phyloP scores from a whole-genome alignment of 2,329 filamentous ascomycete genomes.

The Penicillium nordicum region DNA sequence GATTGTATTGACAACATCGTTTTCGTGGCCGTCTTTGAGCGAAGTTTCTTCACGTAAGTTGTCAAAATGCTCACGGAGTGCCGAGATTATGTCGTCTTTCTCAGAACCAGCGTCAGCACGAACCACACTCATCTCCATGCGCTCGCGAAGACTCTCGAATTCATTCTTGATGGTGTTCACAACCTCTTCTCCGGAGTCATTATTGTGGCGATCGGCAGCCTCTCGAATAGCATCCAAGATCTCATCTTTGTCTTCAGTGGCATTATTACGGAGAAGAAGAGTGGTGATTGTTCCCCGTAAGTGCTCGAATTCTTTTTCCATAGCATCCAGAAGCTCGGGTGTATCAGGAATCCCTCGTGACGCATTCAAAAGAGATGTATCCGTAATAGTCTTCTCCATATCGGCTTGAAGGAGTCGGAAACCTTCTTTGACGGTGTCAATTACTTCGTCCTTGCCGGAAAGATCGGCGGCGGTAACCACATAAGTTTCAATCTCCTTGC shows the following conservation, averaged over 20 bases:
- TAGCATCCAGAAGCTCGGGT: constrained; percentile 66
- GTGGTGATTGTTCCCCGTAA: constrained; percentile 74
- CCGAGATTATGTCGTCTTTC: constrained; percentile 68
- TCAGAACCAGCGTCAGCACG: constrained; percentile 45
- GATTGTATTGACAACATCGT: constrained; percentile 44
- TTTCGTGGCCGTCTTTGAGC: constrained; percentile 54
- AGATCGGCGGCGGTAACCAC: constrained; percentile 69
- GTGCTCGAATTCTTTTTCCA: constrained; percentile 78
- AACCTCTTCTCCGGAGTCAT: constrained; percentile 28
- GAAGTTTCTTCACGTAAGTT: constrained; percentile 50
- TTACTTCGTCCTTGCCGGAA: constrained; percentile 71
- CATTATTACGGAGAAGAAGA: constrained; percentile 60
- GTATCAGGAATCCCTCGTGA: constrained; percentile 53
- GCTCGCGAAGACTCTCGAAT: constrained; percentile 58
- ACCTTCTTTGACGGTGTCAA: constrained; percentile 63
- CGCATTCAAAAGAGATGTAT: constrained; percentile 36
- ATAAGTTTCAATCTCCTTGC: constrained; percentile 75
- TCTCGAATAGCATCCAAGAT: constrained; percentile 60
- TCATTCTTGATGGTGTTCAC: constrained; percentile 55
- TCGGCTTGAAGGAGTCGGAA: constrained; percentile 61
- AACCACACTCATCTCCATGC: constrained; percentile 31
- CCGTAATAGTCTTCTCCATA: constrained; percentile 51
- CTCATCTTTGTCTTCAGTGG: constrained; percentile 57
- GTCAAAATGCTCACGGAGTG: constrained; percentile 53
- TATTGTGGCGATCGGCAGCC: constrained; percentile 38